phyloP scores from a whole-genome alignment of 1,284 basidiomycete genomes.

The Puccinia polysora region DNA sequence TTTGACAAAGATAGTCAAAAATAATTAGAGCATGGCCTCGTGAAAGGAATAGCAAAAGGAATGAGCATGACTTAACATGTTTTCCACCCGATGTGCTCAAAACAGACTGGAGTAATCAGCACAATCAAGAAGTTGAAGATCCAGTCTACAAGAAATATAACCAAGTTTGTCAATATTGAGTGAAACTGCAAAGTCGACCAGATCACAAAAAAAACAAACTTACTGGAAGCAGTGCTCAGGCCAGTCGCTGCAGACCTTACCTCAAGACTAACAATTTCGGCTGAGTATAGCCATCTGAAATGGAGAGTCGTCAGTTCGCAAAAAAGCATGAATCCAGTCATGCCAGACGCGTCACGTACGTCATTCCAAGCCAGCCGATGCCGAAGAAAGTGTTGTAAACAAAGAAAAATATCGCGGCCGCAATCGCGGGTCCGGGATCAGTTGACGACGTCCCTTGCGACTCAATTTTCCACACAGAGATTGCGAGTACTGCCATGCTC shows the following conservation, averaged over 20 bases:
- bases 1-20: not conserved
- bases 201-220: conserved; percentile 45
- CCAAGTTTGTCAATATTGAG: conserved; percentile 45
- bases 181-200: conserved; percentile 50
- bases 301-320: conserved; percentile 49
- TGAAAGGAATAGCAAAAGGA: too few species aligned
- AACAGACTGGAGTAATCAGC: conserved; percentile 65
- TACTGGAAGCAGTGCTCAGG: conserved; percentile 62
- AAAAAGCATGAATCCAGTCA: not conserved
- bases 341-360: conserved; percentile 60
- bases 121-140: conserved; percentile 62
- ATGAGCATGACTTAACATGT: conserved; percentile 54
- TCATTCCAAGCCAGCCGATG: conserved; percentile 69
- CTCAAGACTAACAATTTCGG: conserved; percentile 63
- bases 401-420: conserved; percentile 62
- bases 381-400: conserved; percentile 69
- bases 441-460: conserved; percentile 53
- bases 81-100: conserved; percentile 62
- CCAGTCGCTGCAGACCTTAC: conserved; percentile 67
- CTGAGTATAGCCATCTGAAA: conserved; percentile 57
- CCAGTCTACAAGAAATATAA: conserved; percentile 57
- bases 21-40: not conserved
- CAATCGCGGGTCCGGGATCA: conserved; percentile 56
- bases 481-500: conserved; percentile 62
- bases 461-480: conserved; percentile 55